Evolutionary conservation across 2,329 filamentous ascomycete species (phyloP).

Genomic region (Trematosphaeria pertusa): DNA sequence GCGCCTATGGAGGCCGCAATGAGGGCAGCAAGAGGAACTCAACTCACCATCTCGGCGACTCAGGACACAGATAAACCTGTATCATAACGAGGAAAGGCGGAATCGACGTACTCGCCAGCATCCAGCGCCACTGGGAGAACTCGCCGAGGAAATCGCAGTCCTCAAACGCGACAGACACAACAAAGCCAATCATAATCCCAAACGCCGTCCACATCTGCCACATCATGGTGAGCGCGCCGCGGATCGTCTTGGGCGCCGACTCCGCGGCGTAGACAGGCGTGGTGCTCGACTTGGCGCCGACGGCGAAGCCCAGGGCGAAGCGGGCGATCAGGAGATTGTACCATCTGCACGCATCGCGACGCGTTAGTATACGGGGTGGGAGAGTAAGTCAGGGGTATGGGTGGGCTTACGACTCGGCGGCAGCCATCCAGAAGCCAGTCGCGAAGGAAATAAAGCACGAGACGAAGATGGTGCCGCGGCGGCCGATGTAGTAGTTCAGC

Average conservation of each 20-base stretch:
- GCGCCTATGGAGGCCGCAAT: too few species aligned
- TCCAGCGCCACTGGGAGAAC: conserved; percentile 41
- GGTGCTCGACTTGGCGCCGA: conserved; percentile 46
- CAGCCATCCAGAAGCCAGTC: conserved; percentile 43
- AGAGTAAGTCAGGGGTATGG: neutral
- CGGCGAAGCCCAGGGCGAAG: conserved; percentile 42
- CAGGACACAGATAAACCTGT: conserved; percentile 41
- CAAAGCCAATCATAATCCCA: conserved; percentile 43
- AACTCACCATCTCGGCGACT: conserved; percentile 36
- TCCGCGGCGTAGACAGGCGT: conserved; percentile 58
- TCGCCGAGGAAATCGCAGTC: conserved; percentile 32
- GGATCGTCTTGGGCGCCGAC: conserved; percentile 56
- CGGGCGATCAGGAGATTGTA: conserved; percentile 40
- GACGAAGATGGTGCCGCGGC: conserved; percentile 43
- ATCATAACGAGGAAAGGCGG: conserved; percentile 39
- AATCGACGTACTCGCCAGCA: conserved; percentile 41
- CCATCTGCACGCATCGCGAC: conserved; percentile 22
- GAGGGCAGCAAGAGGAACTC: too few species aligned
- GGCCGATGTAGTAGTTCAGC: conserved; percentile 39
- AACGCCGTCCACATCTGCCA: conserved; percentile 56
- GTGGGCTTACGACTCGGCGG: conserved; percentile 16
- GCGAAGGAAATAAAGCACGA: conserved; percentile 42
- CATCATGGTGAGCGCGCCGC: conserved; percentile 60
- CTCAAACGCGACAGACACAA: conserved; percentile 39
- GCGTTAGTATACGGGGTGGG: too few species aligned